Conservation (phyloP, 345 rosid genomes). For the Passiflora organensis region DNA sequence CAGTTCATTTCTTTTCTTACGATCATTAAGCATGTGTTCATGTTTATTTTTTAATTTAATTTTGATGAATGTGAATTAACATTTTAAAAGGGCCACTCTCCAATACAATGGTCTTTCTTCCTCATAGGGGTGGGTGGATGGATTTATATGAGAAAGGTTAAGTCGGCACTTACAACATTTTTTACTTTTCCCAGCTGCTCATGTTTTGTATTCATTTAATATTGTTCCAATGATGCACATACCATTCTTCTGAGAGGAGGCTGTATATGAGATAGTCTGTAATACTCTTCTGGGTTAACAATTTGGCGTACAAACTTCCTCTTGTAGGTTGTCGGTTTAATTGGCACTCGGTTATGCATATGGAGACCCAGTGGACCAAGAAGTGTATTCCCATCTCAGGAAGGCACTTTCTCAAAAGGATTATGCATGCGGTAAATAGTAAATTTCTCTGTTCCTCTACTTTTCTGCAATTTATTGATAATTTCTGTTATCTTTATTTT, state of each 20-base stretch:
- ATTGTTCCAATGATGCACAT: neutral
- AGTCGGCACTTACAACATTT: too few relatives aligned
- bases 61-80: too few relatives aligned
- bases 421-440: conserved; percentile 74
- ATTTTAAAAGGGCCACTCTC: too few relatives aligned
- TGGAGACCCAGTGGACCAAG: conserved; percentile 79
- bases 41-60: too few relatives aligned
- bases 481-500: too few relatives aligned
- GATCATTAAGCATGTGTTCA: too few relatives aligned
- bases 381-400: conserved; percentile 67
- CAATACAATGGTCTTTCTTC: too few relatives aligned
- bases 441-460: conserved; percentile 2
- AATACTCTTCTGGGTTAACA: neutral
- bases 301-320: neutral
- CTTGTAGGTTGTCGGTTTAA: conserved; percentile 77
- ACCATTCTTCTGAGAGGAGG: neutral
- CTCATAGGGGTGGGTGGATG: too few relatives aligned
- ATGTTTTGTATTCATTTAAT: neutral
- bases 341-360: conserved; percentile 71
- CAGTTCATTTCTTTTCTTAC: too few relatives aligned
- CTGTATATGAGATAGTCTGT: neutral
- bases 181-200: too few relatives aligned
- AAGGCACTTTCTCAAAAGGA: conserved; percentile 67
- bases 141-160: too few relatives aligned
- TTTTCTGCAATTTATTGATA: neutral